Evolutionary conservation across 805 yeast genomes (phyloP).

Genomic region (Hanseniaspora taiwanica): DNA sequence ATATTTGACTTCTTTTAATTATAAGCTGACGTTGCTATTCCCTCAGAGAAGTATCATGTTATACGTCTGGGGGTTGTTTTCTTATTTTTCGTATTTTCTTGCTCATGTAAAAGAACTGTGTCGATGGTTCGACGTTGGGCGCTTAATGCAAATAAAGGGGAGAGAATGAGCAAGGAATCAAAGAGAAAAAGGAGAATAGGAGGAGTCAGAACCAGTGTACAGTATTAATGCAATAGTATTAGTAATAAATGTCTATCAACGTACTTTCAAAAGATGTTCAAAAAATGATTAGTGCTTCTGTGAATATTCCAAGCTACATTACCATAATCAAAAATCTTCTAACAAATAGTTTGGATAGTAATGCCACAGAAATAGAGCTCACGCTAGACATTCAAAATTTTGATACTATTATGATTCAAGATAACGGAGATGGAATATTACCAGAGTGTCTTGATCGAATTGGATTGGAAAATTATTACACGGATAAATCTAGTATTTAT

Average conservation of each 20-base stretch:
- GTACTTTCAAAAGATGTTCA: not conserved
- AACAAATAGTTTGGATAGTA: slow-evolving; percentile 44
- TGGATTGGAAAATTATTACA: slow-evolving; percentile 32
- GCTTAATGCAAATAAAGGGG: no score
- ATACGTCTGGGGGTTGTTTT: no score
- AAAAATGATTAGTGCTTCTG: slow-evolving; percentile 23
- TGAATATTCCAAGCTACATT: slow-evolving; percentile 23
- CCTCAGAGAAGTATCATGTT: no score
- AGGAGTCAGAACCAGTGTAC: no score
- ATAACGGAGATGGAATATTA: slow-evolving; percentile 61
- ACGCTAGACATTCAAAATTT: slow-evolving; percentile 22
- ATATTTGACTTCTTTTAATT: no score
- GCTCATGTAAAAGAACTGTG: no score
- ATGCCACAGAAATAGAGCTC: slow-evolving; percentile 28
- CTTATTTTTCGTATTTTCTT: no score
- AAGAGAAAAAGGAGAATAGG: no score
- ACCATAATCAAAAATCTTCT: slow-evolving; percentile 37
- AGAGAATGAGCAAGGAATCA: no score
- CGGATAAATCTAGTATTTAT: slow-evolving; percentile 30
- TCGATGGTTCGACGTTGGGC: no score
- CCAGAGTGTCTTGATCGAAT: slow-evolving; percentile 33
- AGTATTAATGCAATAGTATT: no score
- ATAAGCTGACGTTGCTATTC: no score
- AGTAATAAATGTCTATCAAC: not conserved
- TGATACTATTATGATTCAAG: slow-evolving; percentile 33